phyloP scores from a whole-genome alignment of 306 rosid genomes.

The barrel medic (Medicago truncatula) region MtrunA17r5.0-ANR NC_053043.1:7801501-7802000 shows the following conservation, averaged over 20 bases:
- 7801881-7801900: not conserved
- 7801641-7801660: slow-evolving; percentile 41
- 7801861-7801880: slow-evolving; percentile 34
- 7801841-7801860: not conserved
- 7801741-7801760: not conserved
- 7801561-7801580: slow-evolving; percentile 43
- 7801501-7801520: slow-evolving; percentile 19
- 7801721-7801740: slow-evolving; percentile 29
- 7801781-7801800: slow-evolving; percentile 48
- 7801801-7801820: slow-evolving; percentile 36
- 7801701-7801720: slow-evolving; percentile 38
- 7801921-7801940: not conserved
- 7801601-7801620: slow-evolving; percentile 37
- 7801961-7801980: not conserved
- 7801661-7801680: slow-evolving; percentile 44
- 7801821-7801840: not conserved
- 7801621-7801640: slow-evolving; percentile 27
- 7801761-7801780: slow-evolving; percentile 5
- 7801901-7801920: not conserved
- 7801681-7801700: slow-evolving; percentile 26
- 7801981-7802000: slow-evolving; percentile 4
- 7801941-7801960: no score
- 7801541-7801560: slow-evolving; percentile 1
- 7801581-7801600: slow-evolving; percentile 38
- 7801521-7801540: slow-evolving; percentile 6